Evolutionary conservation across 2,329 filamentous ascomycete species (phyloP).

Genomic region (Botrytis cinerea): DNA sequence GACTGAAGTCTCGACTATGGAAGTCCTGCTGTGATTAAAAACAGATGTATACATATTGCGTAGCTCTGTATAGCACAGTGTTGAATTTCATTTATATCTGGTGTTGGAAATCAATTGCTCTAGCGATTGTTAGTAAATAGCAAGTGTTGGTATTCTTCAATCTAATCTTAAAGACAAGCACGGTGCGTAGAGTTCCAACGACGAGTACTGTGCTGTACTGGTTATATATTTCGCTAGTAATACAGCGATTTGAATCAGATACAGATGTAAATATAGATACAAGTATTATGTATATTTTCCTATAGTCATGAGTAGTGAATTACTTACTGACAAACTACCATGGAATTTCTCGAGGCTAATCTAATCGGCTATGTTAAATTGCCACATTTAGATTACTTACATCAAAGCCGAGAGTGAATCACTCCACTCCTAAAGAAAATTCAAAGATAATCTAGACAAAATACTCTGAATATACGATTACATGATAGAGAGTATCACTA

Average conservation of each 20-base stretch:
- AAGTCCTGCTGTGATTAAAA: background rate
- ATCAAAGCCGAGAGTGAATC: background rate
- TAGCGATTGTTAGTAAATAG: background rate
- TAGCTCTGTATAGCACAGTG: no score
- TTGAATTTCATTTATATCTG: background rate
- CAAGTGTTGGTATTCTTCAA: background rate
- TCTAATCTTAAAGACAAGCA: fast-evolving
- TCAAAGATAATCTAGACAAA: background rate
- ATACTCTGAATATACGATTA: no score
- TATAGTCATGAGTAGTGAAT: background rate
- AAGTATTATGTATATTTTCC: background rate
- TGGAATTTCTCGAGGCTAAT: background rate
- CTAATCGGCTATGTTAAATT: background rate
- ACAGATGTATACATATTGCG: background rate
- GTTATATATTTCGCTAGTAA: background rate
- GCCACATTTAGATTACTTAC: background rate
- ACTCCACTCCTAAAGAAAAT: background rate
- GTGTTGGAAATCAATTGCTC: background rate
- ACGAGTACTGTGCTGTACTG: background rate
- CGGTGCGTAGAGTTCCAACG: background rate
- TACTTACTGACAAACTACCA: background rate
- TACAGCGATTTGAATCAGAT: fast-evolving
- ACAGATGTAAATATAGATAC: background rate
- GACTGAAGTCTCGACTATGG: background rate
- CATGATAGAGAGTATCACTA: background rate